These are phyloP conservation scores for Penicillium bovifimosum DNA, from an alignment of 495 filamentous ascomycete genomes.

Conservation along the genomic window DNA sequence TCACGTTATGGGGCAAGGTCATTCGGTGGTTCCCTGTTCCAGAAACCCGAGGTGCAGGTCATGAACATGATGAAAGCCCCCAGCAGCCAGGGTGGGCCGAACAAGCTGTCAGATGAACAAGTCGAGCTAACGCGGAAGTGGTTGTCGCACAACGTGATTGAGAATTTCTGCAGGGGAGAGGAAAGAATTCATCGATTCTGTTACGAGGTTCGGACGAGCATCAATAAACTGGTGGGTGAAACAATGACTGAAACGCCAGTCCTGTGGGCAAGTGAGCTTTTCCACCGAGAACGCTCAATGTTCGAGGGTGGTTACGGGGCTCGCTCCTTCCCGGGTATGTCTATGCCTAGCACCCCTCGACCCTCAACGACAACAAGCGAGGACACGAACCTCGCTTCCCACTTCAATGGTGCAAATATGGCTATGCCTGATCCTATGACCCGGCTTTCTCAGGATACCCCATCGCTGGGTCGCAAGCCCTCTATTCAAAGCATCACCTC, in stretches of 20 bases:
- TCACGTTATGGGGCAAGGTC: conserved; percentile 47
- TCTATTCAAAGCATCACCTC: conserved; percentile 63
- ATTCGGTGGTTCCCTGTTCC: conserved; percentile 58
- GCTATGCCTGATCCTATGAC: conserved; percentile 41
- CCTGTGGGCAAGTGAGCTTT: conserved; percentile 88
- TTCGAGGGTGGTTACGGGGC: conserved; percentile 64
- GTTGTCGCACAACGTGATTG: conserved; percentile 73
- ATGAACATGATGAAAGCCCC: conserved; percentile 81
- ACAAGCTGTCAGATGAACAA: conserved; percentile 95
- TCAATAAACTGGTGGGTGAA: conserved; percentile 81
- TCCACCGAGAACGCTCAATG: conserved; percentile 66
- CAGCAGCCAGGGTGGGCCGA: conserved; percentile 80
- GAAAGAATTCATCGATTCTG: conserved; percentile 94
- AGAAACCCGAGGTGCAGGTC: conserved; percentile 79
- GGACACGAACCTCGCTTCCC: conserved; percentile 32
- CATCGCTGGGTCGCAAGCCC: conserved; percentile 39
- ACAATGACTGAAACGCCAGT: conserved; percentile 83
- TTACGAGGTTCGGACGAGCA: conserved; percentile 81
- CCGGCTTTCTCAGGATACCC: conserved; percentile 30
- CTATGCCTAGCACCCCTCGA: conserved; percentile 35
- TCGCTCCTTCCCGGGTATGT: conserved; percentile 40
- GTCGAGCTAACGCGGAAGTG: conserved; percentile 80
- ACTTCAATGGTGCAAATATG: conserved; percentile 24
- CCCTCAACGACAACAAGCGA: conserved; percentile 53
- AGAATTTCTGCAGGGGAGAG: conserved; percentile 94